phyloP scores from a whole-genome alignment of 805 yeast species.

The baker's yeast (Saccharomyces cerevisiae) region DNA sequence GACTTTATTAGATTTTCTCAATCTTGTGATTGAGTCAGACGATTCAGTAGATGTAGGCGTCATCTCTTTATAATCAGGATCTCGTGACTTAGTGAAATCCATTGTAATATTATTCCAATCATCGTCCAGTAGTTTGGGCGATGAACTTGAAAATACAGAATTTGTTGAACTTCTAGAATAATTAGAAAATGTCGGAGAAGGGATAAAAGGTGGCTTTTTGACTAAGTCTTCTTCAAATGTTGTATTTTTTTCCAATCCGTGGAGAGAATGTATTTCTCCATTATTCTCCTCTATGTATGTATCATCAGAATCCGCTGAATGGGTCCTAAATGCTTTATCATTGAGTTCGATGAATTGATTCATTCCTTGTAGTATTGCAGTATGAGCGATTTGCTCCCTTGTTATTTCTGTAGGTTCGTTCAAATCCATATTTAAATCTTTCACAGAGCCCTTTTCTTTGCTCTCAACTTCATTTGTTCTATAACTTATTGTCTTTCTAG shows the following conservation, averaged over 20 bases:
- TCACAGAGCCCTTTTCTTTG: conserved; percentile 1
- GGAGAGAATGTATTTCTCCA: conserved; percentile 2
- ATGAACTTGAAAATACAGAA: conserved; percentile 21
- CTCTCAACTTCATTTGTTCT: not conserved
- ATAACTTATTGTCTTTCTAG: conserved; percentile 2
- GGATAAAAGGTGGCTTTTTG: not conserved
- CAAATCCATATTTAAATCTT: not conserved
- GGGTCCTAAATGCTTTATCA: conserved; percentile 2
- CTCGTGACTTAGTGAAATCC: not conserved
- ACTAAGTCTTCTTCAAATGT: not conserved
- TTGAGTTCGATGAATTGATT: not conserved
- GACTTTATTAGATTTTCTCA: conserved; percentile 27
- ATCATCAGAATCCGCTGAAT: conserved; percentile 9
- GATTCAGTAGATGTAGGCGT: conserved; percentile 10
- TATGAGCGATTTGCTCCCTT: not conserved
- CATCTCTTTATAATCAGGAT: conserved; percentile 1
- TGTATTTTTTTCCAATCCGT: not conserved
- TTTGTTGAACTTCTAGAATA: conserved; percentile 20
- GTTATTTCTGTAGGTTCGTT: not conserved
- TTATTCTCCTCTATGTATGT: conserved; percentile 6
- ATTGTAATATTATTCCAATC: conserved; percentile 8
- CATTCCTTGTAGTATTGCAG: not conserved
- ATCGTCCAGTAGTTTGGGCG: conserved; percentile 16
- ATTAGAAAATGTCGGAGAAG: conserved; percentile 16
- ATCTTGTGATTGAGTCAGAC: conserved; percentile 16